Base-by-base conservation (phyloP, 345 rosid genomes). In the Aquilaria sinensis region DNA sequence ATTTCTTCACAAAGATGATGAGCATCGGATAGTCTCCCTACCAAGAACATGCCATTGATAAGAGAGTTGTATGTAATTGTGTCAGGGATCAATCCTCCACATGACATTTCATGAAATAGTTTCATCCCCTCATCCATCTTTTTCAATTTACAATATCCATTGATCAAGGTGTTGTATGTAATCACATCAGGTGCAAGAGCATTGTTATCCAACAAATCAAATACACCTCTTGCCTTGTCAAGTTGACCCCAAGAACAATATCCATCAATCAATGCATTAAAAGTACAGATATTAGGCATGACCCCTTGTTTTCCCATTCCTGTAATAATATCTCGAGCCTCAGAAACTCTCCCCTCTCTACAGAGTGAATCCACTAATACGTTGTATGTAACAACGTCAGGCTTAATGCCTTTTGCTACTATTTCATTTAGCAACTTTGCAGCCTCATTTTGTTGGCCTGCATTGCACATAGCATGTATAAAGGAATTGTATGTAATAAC, bases 231-330 rank as follows among this genome's bases (percentile, higher is more conserved):
- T n/a, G 80, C 83, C 43, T 67, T 63, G 0, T 10, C 67, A 32
- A 69, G 60, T 41, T 68, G 61, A 8, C 64, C 58, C 0, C 54
- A 34, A 63, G 49, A 46, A 53, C 81, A 80, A 66, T 65, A 56
- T 43, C 74, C 81, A 15, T 68, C 52, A 15, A 80, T 74, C 58
- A 76, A n/a, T 0, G 81, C 60, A 15, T 13, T 71, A 66, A 70
- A 74, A 49, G 78, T 74, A 61, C 73, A 56, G 51, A 71, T 68
- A 37, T 65, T 57, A 60, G 82, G 82, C 4, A 16, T 47, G 14
- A 75, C 2, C 10, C 56, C 74, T 58, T 63, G 62, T 1, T 48
- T 13, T 9, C 53, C 56, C 82, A 78, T 71, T 66, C 55, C 62
- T 31, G 61, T 10, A n/a, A 73, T 52, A 14, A 69, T 51, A n/a